Evolutionary conservation across 225 moss, liverwort and hornwort genomes (phyloP).

Genomic region (Bryum argenteum): DNA sequence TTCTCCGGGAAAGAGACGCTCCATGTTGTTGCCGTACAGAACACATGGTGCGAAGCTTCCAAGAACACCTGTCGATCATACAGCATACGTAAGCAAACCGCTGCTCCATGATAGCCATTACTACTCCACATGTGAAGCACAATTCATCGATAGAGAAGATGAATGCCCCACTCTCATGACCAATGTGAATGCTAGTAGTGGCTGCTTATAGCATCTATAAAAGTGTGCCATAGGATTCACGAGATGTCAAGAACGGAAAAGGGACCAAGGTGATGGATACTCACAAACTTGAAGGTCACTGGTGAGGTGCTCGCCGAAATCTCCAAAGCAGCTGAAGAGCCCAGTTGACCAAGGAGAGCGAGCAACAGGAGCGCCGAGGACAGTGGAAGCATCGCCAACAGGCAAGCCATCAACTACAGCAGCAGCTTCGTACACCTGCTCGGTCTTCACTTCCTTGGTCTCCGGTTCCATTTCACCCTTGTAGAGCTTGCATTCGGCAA

Average conservation of each 20-base stretch:
- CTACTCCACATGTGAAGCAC: background rate
- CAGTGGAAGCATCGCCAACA: constrained; percentile 49
- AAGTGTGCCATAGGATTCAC: background rate
- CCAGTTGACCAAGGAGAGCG: constrained; percentile 77
- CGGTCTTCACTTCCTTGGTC: constrained; percentile 52
- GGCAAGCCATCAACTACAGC: constrained; percentile 59
- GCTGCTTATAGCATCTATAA: background rate
- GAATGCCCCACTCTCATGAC: background rate
- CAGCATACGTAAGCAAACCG: background rate
- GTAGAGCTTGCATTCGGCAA: constrained; percentile 63
- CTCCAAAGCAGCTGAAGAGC: constrained; percentile 68
- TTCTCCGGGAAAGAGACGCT: constrained; percentile 69
- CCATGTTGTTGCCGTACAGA: constrained; percentile 83
- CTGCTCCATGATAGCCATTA: background rate
- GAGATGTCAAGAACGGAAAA: background rate
- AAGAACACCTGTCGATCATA: constrained; percentile 63
- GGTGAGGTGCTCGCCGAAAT: constrained; percentile 66
- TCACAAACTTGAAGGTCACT: constrained; percentile 96
- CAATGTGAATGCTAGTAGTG: background rate
- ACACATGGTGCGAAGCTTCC: constrained; percentile 85
- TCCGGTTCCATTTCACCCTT: constrained; percentile 90
- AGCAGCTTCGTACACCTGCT: constrained; percentile 36
- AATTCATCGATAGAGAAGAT: too few relatives aligned
- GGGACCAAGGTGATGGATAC: constrained; percentile 21
- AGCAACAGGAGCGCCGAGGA: constrained; percentile 62